Evolutionary conservation across 2,329 filamentous ascomycete genomes (phyloP).

Genomic region (Lecanosticta acicola): DNA sequence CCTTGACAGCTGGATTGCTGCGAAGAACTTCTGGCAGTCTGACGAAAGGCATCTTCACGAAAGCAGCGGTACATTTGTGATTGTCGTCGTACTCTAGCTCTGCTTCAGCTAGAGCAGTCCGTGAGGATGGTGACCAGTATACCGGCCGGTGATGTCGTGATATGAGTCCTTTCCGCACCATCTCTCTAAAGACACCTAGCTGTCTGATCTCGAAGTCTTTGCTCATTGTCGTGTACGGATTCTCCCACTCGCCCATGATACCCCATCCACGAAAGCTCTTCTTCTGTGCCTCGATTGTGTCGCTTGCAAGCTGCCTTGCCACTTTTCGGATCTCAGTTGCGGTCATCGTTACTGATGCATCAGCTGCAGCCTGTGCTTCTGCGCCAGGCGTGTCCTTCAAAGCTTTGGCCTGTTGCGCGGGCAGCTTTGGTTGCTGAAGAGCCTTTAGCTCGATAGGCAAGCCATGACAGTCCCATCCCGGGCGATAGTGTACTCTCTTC

Average conservation of each 20-base stretch:
- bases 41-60: constrained; percentile 68
- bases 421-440: constrained; percentile 52
- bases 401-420: constrained; percentile 28
- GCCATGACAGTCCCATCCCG: constrained; percentile 97
- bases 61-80: constrained; percentile 67
- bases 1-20: constrained; percentile 33
- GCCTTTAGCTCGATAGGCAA: constrained; percentile 96
- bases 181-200: constrained; percentile 66
- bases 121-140: constrained; percentile 77
- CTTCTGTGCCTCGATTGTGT: constrained; percentile 68
- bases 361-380: constrained; percentile 30
- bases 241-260: constrained; percentile 76
- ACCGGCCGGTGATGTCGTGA: constrained; percentile 77
- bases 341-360: constrained; percentile 32
- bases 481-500: constrained; percentile 70
- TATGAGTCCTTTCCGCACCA: constrained; percentile 66
- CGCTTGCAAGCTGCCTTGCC: constrained; percentile 60
- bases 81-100: constrained; percentile 78
- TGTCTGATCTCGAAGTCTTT: constrained; percentile 67
- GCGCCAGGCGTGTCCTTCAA: constrained; percentile 32
- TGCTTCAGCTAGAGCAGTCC: constrained; percentile 74
- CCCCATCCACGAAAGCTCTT: constrained; percentile 66
- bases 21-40: constrained; percentile 42
- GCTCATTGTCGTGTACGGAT: constrained; percentile 75
- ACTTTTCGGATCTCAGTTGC: constrained; percentile 56